Percentiles rank a stretch among this genome's conserved stretches.
Evolutionary conservation across 2,329 filamentous ascomycete genomes (phyloP).

Genomic region (Graphium sp.): DNA sequence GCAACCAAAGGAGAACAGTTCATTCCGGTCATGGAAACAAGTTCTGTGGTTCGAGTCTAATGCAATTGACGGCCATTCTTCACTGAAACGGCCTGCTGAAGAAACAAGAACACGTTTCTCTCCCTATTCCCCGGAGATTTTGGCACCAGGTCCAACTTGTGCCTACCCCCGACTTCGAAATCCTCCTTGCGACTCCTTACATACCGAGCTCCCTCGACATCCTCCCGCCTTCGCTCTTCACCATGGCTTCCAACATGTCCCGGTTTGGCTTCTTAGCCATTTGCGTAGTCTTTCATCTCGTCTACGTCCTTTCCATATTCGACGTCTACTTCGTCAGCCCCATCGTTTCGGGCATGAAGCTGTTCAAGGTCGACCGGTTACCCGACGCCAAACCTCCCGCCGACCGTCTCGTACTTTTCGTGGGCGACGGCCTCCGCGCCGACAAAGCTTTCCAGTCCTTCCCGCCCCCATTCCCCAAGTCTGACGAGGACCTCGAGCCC

Average conservation of each 20-base stretch:
- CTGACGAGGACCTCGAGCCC: slow-evolving; percentile 48
- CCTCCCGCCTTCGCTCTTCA: too few relatives aligned
- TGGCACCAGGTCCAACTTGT: too few relatives aligned
- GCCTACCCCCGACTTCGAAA: too few relatives aligned
- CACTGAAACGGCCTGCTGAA: too few relatives aligned
- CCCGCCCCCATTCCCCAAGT: slow-evolving; percentile 63
- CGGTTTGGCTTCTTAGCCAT: slow-evolving; percentile 76
- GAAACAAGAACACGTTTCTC: too few relatives aligned
- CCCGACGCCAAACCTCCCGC: slow-evolving; percentile 53
- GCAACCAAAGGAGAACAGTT: too few relatives aligned
- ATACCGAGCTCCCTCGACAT: too few relatives aligned
- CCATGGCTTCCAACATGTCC: slow-evolving; percentile 37
- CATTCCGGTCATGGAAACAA: too few relatives aligned
- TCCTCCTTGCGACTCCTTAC: too few relatives aligned
- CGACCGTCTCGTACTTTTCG: slow-evolving; percentile 80
- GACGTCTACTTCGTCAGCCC: slow-evolving; percentile 98
- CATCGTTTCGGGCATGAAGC: slow-evolving; percentile 86
- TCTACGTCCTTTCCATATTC: slow-evolving; percentile 93
- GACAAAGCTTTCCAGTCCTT: slow-evolving; percentile 96
- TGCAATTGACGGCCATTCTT: too few relatives aligned
- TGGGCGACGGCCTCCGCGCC: slow-evolving; percentile 85
- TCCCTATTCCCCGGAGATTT: too few relatives aligned
- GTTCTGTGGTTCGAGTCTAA: too few relatives aligned
- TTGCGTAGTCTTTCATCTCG: slow-evolving; percentile 80
- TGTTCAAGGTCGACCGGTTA: slow-evolving; percentile 53